Evolutionary conservation across 441 rosid species (phyloP), one percentile per base, ranked within the genome.

Genomic region (Jatropha podagrica): DNA sequence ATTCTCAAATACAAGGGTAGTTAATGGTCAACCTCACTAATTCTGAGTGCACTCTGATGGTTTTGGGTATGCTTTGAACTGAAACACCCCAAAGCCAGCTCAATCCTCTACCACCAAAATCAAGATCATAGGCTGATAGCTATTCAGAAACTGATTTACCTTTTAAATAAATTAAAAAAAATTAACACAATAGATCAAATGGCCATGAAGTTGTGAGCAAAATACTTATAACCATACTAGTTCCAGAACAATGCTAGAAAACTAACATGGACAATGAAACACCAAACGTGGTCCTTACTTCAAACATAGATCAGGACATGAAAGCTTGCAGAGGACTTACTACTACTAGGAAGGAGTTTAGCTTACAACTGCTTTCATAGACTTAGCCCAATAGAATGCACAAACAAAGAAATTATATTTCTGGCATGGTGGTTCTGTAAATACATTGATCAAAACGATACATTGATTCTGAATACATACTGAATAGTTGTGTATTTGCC

Each of bases 401-500:
- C 23, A 17, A 18, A 14, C 20, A 23, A 72, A 44, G 12, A 14
- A 61, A 51, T 38, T 41, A 26, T 46, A 72, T 54, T 40, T 32
- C 55, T 41, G 23, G 4, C 26, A 20, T 14, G 10, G 40, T 23
- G 17, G 6, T 38, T 52, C 60, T 9, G 61, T 32, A 49, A 41
- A 63, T 5, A 48, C 52, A 18, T 59, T 3, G 60, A 68, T 51
- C 4, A 62, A 60, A 32, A 42, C 37, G 42, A 78, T 73, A 52
- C 5, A 26, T 37, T 41, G 63, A 69, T 56, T 80, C 8, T 62
- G 77, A 73, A 46, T 54, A 64, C 78, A 68, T 92, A 96, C 98
- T 80, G 99, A 94, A 70, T 78, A 83, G 74, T 87, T 77, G 83
- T 94, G 95, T 74, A 94, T 87, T 75, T 92, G 84, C 27, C 82